Base-by-base conservation (phyloP, 306 rosid genomes). In the Fragaria nilgerrensis region DNA sequence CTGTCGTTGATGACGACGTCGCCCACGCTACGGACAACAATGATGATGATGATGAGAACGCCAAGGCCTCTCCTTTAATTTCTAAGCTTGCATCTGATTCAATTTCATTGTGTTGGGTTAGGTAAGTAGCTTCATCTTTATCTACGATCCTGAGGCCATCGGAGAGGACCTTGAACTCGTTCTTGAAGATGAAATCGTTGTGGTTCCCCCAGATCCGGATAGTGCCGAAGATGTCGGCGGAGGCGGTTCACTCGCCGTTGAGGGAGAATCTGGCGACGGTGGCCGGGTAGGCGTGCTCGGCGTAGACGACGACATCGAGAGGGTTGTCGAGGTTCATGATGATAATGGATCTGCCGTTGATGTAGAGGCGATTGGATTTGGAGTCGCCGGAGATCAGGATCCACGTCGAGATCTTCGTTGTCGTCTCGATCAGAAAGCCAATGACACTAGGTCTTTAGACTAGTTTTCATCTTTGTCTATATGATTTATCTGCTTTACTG, bases 141-240 rank as follows among this genome's bases (percentile, higher is more conserved):
- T 29, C 32, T 29, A 95, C 97, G 83, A 95, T 95, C 78, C 99
- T 80, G 77, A 92, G 75, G 5, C 97, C 97, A 25, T 95, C 97
- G 1, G 96, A 88, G 17, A 92, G 84, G 48, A 95, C 94, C 82
- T 89, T 87, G 78, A 90, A 95, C 87, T 95, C 97, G 78, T 92
- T 95, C 92, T 92, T 95, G 83, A 95, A 67, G 64, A 95, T 96
- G 78, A 87, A 95, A 37, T 86, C 89, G 48, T 80, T 85, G 64
- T 87, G 96, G 6, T 97, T 88, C 27, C 97, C 99, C 99, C 97
- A 95, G 83, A 95, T 89, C 92, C 97, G 87, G 64, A 92, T 89
- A n/a, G 86, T 76, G 66, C 97, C 97, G 45, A 96, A 90, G 11
- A 86, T 89, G 70, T 95, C 99, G n/a, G 97, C 96, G 2, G 97